Percentiles rank a stretch among this genome's conserved stretches.
Evolutionary conservation across 768 basidiomycete species (phyloP).

Genomic region (Hypholoma fasciculare): DNA sequence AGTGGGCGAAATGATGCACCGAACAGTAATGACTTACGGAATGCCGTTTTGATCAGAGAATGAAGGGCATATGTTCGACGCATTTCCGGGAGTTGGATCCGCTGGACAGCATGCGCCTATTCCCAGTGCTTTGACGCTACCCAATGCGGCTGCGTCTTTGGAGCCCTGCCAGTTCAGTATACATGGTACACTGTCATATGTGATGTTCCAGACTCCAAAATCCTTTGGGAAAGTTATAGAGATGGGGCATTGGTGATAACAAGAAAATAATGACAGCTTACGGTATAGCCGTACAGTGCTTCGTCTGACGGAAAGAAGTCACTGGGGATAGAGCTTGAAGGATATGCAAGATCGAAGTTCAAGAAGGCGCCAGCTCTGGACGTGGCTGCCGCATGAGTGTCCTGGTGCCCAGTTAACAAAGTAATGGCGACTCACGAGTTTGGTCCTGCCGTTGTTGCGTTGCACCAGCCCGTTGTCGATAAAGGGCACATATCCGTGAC

Average conservation of each 20-base stretch:
- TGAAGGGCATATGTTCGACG: conserved; percentile 62
- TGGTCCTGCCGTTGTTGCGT: conserved; percentile 56
- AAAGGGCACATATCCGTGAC: conserved; percentile 80
- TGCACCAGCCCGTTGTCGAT: conserved; percentile 66
- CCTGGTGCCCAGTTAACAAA: background rate
- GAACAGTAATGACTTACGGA: conserved; percentile 45
- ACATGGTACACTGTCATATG: conserved; percentile 67
- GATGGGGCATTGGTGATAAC: background rate
- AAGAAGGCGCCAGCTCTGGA: conserved; percentile 64
- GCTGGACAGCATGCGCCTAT: conserved; percentile 71
- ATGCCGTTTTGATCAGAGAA: conserved; percentile 68
- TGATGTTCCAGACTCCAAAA: conserved; percentile 87
- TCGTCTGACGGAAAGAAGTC: conserved; percentile 77
- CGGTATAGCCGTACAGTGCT: conserved; percentile 61
- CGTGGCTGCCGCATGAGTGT: background rate
- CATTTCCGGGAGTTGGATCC: conserved; percentile 53
- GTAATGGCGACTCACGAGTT: conserved; percentile 54
- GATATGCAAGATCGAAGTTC: conserved; percentile 84
- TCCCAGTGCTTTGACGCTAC: conserved; percentile 61
- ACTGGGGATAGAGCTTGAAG: conserved; percentile 65
- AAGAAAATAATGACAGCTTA: conserved; percentile 8
- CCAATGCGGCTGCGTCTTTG: conserved; percentile 58
- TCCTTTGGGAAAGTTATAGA: conserved; percentile 43
- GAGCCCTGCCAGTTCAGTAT: conserved; percentile 62
- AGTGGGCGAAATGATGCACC: background rate